Percentiles rank a stretch among this genome's conserved stretches.
Evolutionary conservation across 176 grass and related monocot species (phyloP).

Genomic region (Oryza glaberrima): DNA sequence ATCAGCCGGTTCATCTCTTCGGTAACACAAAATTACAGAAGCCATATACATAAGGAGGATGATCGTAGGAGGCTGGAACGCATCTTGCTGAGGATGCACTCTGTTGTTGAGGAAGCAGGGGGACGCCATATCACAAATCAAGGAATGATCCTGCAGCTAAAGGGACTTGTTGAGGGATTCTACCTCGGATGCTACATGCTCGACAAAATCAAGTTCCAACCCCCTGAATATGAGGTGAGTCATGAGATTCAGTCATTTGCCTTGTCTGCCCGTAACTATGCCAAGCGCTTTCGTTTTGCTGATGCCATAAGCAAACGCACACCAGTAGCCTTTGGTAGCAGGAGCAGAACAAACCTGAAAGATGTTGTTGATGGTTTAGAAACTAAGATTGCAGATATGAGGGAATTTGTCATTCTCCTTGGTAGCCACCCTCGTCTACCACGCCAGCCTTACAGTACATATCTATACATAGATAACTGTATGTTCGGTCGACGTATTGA

Average conservation of each 20-base stretch:
- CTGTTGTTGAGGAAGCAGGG: conserved; percentile 38
- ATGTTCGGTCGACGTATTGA: conserved; percentile 39
- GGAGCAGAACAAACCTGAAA: conserved; percentile 7
- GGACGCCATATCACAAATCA: conserved; percentile 7
- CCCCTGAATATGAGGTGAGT: conserved; percentile 8
- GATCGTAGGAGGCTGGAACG: conserved; percentile 31
- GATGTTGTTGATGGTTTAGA: conserved; percentile 30
- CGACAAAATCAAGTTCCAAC: conserved; percentile 9
- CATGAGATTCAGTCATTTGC: background rate
- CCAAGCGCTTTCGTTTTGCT: conserved; percentile 38
- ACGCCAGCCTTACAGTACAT: conserved; percentile 18
- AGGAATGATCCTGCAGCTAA: conserved; percentile 43
- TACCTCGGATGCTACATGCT: conserved; percentile 27
- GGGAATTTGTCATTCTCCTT: conserved; percentile 39
- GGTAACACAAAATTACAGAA: background rate
- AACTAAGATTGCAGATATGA: conserved; percentile 22
- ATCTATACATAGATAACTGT: conserved; percentile 42
- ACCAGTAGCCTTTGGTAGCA: background rate
- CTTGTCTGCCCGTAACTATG: background rate
- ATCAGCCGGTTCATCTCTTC: conserved; percentile 43
- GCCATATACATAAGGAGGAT: background rate
- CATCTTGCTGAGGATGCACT: conserved; percentile 33
- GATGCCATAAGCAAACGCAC: background rate
- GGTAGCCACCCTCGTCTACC: conserved; percentile 29
- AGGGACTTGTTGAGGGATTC: conserved; percentile 24